Base-by-base conservation (phyloP, 2,329 filamentous ascomycete genomes). In the Endocalyx cinctus region DNA sequence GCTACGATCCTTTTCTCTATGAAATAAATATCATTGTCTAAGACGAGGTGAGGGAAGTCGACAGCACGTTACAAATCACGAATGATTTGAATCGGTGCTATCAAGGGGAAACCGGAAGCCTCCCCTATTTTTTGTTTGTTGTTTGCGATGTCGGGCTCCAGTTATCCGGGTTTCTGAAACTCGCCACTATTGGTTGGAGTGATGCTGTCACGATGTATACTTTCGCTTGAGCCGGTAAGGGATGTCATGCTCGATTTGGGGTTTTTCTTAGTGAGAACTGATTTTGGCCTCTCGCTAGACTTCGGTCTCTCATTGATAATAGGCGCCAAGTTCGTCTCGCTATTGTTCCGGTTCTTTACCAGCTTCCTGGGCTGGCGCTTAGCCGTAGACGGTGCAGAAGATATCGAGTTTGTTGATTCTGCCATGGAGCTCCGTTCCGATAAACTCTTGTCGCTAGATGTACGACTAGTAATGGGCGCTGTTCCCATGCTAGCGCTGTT, bases 361-460 rank as follows among this genome's bases (percentile, higher is more conserved):
- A 69, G 50, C 43, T 68, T 68, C 32, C 58, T 60, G 22, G 57
- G 60, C 29, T 55, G 54, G n/a, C 60, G 38, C 16, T 42, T 48
- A 14, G 27, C 25, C 14, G 39, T 26, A 19, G 41, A 40, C 8
- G 20, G n/a, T 29, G 35, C 5, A 34, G 26, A 2, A 38, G 43
- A 8, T 50, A 41, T n/a, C 12, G 33, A 15, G 17, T 20, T 31
- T 1, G 39, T 20, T 17, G 35, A 34, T 13, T 50, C 47, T 5
- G 31, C 35, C n/a, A 46, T 34, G 3, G 54, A 55, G 3, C 39
- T 48, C 12, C 42, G 42, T 17, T 63, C 59, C 10, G 53, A 50
- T 7, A 49, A 48, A 6, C 49, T 44, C 20, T 52, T 57, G 29
- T 62, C 59, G 36, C 57, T 63, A 11, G 59, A 59, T 8, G 47